A percentile compares a stretch with the other conserved stretches of the same genome.
These are phyloP conservation scores for Salisapilia sapeloensis DNA, from an alignment of 352 stramenopile genomes.

Conservation along the genomic window DNA sequence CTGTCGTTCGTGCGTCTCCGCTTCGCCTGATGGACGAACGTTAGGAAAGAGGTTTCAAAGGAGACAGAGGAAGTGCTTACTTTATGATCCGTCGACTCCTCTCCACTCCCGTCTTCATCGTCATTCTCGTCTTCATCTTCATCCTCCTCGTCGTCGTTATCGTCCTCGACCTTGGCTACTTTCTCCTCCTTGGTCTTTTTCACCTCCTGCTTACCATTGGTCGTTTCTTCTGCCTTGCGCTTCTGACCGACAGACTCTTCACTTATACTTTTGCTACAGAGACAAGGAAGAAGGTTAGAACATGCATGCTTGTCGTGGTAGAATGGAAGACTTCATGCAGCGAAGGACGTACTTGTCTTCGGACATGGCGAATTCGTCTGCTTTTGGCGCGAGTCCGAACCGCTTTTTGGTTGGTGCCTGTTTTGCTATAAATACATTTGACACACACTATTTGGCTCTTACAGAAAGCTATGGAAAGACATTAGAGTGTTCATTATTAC, in stretches of 20 bases:
- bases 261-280: constrained; percentile 81
- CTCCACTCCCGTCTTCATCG: constrained; percentile 24
- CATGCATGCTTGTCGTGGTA: no score
- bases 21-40: constrained; percentile 16
- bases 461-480: no score
- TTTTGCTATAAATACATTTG: no score
- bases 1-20: constrained; percentile 47
- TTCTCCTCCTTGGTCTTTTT: constrained; percentile 13
- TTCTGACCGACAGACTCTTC: constrained; percentile 66
- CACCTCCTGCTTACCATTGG: constrained; percentile 14
- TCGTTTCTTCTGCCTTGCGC: constrained; percentile 13
- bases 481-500: no score
- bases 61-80: not conserved
- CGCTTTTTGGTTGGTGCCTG: no score
- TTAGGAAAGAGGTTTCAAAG: no score
- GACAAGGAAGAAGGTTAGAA: no score
- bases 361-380: no score
- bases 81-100: constrained; percentile 5
- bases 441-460: no score
- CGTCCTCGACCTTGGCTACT: constrained; percentile 8
- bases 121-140: constrained; percentile 33
- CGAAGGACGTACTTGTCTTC: no score
- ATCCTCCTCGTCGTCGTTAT: constrained; percentile 12
- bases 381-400: no score
- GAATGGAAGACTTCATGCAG: no score